phyloP scores from a whole-genome alignment of 257 asterid genomes.

The Schizonepeta tenuifolia region DNA sequence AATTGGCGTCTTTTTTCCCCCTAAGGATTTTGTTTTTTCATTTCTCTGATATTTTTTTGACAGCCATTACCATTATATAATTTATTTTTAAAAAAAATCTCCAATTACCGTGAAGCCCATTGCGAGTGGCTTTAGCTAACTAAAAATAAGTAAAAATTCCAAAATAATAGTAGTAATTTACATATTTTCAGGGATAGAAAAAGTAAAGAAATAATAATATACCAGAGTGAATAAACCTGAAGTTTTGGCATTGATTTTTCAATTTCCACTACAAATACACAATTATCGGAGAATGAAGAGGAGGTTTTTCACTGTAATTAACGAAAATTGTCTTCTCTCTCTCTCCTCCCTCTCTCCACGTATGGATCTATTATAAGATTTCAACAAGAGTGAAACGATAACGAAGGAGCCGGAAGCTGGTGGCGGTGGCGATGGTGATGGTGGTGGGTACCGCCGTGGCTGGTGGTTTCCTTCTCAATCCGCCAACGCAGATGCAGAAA shows the following conservation, averaged over 20 bases:
- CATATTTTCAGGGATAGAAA: too few relatives aligned
- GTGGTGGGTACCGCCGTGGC: slow-evolving; percentile 27
- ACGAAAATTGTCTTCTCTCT: slow-evolving; percentile 19
- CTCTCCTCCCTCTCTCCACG: background rate
- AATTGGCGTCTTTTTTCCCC: too few relatives aligned
- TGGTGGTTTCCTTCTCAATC: slow-evolving; percentile 39
- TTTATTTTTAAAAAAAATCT: too few relatives aligned
- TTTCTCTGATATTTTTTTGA: too few relatives aligned
- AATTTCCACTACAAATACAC: slow-evolving; percentile 15
- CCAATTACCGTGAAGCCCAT: too few relatives aligned
- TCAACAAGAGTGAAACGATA: slow-evolving; percentile 44
- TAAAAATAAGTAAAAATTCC: too few relatives aligned
- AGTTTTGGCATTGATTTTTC: background rate
- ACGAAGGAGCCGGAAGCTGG: slow-evolving; percentile 36
- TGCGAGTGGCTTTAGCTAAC: too few relatives aligned
- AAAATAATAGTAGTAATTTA: too few relatives aligned
- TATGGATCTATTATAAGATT: background rate
- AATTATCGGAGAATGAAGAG: background rate
- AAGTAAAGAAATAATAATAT: background rate
- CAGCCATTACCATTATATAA: too few relatives aligned
- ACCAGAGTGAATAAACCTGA: background rate
- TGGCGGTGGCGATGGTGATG: slow-evolving; percentile 34
- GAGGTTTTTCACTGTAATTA: slow-evolving; percentile 21
- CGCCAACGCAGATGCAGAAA: slow-evolving; percentile 48
- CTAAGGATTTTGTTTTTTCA: too few relatives aligned